Conservation (phyloP, 2,329 filamentous ascomycete genomes). For the Didymellaceae sp. region DNA sequence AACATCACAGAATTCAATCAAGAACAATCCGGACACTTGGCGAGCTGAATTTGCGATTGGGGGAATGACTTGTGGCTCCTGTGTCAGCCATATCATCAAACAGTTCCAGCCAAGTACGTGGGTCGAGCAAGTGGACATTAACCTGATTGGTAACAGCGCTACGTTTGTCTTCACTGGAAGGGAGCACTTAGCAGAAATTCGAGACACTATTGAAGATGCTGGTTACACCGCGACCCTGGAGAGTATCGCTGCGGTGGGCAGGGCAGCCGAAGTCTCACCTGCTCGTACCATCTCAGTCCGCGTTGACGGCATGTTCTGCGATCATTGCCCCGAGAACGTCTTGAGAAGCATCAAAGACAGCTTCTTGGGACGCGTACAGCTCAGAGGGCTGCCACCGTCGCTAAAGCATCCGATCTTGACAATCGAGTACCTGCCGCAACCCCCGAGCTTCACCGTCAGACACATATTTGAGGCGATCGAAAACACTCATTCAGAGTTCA, state of each 20-base stretch:
- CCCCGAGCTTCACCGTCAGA: slow-evolving; percentile 76
- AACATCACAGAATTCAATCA: background rate
- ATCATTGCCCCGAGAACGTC: slow-evolving; percentile 59
- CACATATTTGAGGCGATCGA: slow-evolving; percentile 73
- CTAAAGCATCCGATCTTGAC: slow-evolving; percentile 69
- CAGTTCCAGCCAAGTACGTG: slow-evolving; percentile 56
- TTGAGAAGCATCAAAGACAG: slow-evolving; percentile 58
- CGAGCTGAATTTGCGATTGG: slow-evolving; percentile 58
- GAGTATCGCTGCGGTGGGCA: slow-evolving; percentile 24
- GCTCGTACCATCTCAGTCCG: slow-evolving; percentile 45
- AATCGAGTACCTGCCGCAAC: slow-evolving; percentile 71
- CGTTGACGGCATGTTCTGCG: slow-evolving; percentile 56
- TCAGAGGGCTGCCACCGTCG: slow-evolving; percentile 63
- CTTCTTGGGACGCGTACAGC: slow-evolving; percentile 56
- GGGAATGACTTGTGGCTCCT: slow-evolving; percentile 66
- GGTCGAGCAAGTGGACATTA: slow-evolving; percentile 51
- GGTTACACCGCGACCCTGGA: slow-evolving; percentile 52
- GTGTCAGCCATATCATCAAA: slow-evolving; percentile 57
- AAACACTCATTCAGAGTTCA: slow-evolving; percentile 69
- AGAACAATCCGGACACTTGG: slow-evolving; percentile 37
- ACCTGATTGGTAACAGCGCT: background rate
- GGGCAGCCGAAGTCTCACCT: slow-evolving; percentile 19
- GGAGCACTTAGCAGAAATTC: slow-evolving; percentile 51
- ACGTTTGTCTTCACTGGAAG: background rate
- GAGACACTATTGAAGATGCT: slow-evolving; percentile 58